Conservation (phyloP, 768 basidiomycete species). For the Crepidotus variabilis region DNA sequence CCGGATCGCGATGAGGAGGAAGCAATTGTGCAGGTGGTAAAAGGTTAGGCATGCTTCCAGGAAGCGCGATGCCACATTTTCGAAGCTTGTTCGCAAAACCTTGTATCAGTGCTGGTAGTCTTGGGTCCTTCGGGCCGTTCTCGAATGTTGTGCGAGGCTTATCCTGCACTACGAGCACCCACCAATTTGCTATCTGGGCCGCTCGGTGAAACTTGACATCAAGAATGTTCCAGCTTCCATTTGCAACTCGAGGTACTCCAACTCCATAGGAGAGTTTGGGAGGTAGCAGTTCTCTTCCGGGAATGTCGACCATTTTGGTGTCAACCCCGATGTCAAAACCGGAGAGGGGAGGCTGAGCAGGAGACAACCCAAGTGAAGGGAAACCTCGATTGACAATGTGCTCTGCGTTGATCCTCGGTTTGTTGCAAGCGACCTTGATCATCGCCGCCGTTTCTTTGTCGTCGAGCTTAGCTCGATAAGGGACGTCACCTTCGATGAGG, state of each 20-base stretch:
- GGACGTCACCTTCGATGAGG: conserved; percentile 53
- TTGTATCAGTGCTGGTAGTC: conserved; percentile 38
- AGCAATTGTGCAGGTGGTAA: conserved; percentile 33
- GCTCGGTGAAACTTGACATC: conserved; percentile 65
- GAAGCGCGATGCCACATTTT: conserved; percentile 55
- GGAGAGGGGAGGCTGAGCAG: conserved; percentile 29
- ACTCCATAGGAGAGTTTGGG: conserved; percentile 55
- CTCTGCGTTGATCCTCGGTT: conserved; percentile 55
- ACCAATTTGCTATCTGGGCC: conserved; percentile 53
- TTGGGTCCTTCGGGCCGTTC: conserved; percentile 36
- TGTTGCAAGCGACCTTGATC: conserved; percentile 66
- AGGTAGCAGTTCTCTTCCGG: conserved; percentile 58
- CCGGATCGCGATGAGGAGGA: conserved; percentile 25
- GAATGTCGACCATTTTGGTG: conserved; percentile 56
- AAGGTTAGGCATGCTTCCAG: conserved; percentile 29
- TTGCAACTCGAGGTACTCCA: conserved; percentile 40
- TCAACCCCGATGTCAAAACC: conserved; percentile 60
- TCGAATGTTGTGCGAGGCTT: conserved; percentile 27
- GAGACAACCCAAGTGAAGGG: conserved; percentile 44
- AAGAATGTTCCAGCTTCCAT: conserved; percentile 77
- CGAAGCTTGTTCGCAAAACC: conserved; percentile 55
- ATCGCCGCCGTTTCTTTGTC: conserved; percentile 64
- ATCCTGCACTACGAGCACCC: conserved; percentile 63
- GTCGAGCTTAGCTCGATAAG: conserved; percentile 56
- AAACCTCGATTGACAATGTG: conserved; percentile 60